A percentile compares a stretch with the other conserved stretches of the same genome.
Conservation (phyloP, 2,329 filamentous ascomycete genomes). For the Ophiostoma sp. region DNA sequence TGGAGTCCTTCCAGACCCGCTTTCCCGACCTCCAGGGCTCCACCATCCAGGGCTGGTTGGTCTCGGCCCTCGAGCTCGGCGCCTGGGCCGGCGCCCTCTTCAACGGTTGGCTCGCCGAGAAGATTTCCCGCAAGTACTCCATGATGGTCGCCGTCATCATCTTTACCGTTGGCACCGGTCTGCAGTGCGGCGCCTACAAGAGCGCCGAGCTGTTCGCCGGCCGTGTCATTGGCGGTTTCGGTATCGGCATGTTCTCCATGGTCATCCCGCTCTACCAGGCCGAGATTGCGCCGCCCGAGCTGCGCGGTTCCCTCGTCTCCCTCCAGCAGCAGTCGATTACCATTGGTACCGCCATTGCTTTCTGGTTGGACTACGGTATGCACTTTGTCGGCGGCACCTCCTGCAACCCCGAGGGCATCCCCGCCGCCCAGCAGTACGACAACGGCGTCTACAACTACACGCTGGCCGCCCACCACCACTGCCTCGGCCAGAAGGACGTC, state of each 20-base stretch:
- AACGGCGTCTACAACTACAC: constrained; percentile 42
- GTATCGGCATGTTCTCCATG: constrained; percentile 35
- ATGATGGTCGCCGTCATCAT: constrained; percentile 24
- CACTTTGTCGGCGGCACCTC: constrained; percentile 33
- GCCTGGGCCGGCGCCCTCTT: constrained; percentile 22
- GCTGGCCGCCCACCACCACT: constrained; percentile 24
- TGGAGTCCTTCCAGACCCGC: constrained; percentile 23
- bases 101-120: constrained; percentile 23
- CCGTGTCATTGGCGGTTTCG: constrained; percentile 24
- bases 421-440: constrained; percentile 48
- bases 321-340: constrained; percentile 39
- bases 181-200: constrained; percentile 21
- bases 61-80: constrained; percentile 21
- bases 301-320: constrained; percentile 22
- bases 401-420: constrained; percentile 46
- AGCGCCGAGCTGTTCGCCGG: constrained; percentile 18
- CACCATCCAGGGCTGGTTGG: constrained; percentile 23
- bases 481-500: constrained; percentile 18
- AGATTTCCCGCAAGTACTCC: constrained; percentile 25
- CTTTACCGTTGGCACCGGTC: constrained; percentile 19
- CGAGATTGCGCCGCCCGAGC: constrained; percentile 23
- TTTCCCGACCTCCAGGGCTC: constrained; percentile 21
- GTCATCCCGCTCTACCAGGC: constrained; percentile 34
- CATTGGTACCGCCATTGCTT: constrained; percentile 53
- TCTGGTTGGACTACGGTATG: constrained; percentile 57